These are phyloP conservation scores for Aspergillus asperescens DNA, from an alignment of 495 filamentous ascomycete species.

Conservation along the genomic window DNA sequence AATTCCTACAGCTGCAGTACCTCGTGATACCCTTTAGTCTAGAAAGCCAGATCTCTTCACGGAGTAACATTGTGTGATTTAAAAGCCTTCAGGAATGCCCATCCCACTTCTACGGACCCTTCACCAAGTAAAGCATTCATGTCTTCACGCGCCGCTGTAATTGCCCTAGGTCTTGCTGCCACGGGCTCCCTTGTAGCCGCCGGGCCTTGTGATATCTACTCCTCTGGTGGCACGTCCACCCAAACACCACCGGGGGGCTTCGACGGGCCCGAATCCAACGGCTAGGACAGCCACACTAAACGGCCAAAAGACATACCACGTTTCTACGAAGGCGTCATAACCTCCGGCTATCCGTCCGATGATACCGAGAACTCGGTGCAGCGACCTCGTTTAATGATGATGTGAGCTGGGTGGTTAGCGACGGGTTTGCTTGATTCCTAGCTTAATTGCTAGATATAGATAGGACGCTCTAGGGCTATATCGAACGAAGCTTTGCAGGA, in stretches of 20 bases:
- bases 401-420: constrained; percentile 43
- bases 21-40: no score
- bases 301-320: constrained; percentile 54
- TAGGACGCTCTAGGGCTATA: no score
- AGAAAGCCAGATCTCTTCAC: no score
- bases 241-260: constrained; percentile 52
- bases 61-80: no score
- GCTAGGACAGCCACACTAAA: constrained; percentile 53
- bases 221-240: constrained; percentile 46
- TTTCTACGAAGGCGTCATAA: constrained; percentile 62
- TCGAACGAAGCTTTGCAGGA: no score
- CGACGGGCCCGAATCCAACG: constrained; percentile 46
- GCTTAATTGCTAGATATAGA: no score
- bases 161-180: constrained; percentile 38
- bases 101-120: no score
- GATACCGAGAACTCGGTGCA: constrained; percentile 51
- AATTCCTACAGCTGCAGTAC: no score
- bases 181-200: constrained; percentile 40
- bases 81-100: no score
- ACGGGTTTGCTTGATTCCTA: constrained; percentile 46
- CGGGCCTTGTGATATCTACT: constrained; percentile 53
- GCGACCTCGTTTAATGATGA: constrained; percentile 45
- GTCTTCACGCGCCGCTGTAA: not conserved
- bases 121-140: no score
- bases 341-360: constrained; percentile 52